phyloP scores from a whole-genome alignment of 1,284 basidiomycete genomes.

The Mycosarcoma mackinlayi region DNA sequence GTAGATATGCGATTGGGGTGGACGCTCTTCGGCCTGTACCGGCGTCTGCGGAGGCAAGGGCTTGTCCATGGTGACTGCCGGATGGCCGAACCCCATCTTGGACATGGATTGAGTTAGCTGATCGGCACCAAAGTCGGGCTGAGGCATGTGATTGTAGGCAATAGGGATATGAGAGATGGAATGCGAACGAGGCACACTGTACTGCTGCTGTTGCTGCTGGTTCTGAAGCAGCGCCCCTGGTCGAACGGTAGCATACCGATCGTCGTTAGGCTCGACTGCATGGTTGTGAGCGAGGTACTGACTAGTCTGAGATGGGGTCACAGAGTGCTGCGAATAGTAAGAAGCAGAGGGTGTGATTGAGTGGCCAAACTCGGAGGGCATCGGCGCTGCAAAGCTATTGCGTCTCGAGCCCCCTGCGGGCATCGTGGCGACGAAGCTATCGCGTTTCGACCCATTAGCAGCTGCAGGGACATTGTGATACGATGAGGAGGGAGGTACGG shows the following conservation, averaged over 20 bases:
- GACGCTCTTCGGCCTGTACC: constrained; percentile 20
- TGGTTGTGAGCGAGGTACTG: constrained; percentile 17
- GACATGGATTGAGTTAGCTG: constrained; percentile 43
- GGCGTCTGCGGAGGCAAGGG: constrained; percentile 25
- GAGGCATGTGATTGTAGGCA: constrained; percentile 29
- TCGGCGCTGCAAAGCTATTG: constrained; percentile 31
- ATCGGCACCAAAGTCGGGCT: constrained; percentile 38
- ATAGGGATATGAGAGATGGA: constrained; percentile 35
- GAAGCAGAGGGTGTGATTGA: constrained; percentile 34
- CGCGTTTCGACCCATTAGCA: constrained; percentile 12
- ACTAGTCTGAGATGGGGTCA: constrained; percentile 41
- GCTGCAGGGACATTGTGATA: constrained; percentile 22
- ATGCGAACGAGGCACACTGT: constrained; percentile 34
- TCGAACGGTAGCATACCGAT: constrained; percentile 40
- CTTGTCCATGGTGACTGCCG: constrained; percentile 16
- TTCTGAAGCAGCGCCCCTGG: constrained; percentile 12
- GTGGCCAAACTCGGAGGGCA: constrained; percentile 29
- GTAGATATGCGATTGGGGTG: constrained; percentile 48
- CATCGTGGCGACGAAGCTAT: constrained; percentile 25
- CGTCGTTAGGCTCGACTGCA: constrained; percentile 17
- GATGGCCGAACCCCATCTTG: constrained; percentile 36
- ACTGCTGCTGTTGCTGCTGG: constrained; percentile 16
- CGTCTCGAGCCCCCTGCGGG: constrained; percentile 19
- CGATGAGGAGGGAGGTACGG: constrained; percentile 38
- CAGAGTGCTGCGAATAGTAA: constrained; percentile 45